phyloP scores from a whole-genome alignment of 305 asterid genomes.

The Ajuga reptans region DNA sequence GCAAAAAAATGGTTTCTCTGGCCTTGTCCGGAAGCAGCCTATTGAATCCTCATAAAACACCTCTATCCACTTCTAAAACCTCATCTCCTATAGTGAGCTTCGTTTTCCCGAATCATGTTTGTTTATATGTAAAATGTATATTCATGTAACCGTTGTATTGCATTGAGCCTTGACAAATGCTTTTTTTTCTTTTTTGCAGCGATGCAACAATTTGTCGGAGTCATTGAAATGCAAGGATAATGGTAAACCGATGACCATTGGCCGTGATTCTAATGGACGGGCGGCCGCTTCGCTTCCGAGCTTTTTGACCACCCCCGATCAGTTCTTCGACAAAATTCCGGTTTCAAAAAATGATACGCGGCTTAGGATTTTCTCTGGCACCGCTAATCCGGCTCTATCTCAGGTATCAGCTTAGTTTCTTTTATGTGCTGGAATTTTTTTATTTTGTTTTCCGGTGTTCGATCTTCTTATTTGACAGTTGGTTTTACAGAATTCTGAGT shows the following conservation, averaged over 20 bases:
- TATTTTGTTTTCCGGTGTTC: not conserved
- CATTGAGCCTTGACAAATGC: not conserved
- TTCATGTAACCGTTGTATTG: not conserved
- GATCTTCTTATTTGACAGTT: not conserved
- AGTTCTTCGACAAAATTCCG: conserved; percentile 25
- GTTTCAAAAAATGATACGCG: conserved; percentile 43
- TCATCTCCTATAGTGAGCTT: conserved; percentile 32
- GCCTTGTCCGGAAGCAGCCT: conserved; percentile 43
- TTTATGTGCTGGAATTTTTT: not conserved
- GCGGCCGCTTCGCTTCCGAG: conserved; percentile 38
- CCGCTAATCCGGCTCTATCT: conserved; percentile 76
- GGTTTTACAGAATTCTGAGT: not conserved
- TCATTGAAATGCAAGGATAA: conserved; percentile 50
- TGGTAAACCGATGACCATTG: conserved; percentile 36
- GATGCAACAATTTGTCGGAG: conserved; percentile 42
- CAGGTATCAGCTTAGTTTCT: conserved; percentile 37
- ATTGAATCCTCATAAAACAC: conserved; percentile 20
- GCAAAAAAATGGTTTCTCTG: conserved; percentile 44
- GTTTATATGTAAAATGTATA: not conserved
- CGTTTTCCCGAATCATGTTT: not conserved
- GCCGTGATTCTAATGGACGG: conserved; percentile 33
- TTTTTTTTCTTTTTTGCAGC: conserved; percentile 24
- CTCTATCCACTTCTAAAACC: conserved; percentile 14
- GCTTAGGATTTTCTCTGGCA: conserved; percentile 79
- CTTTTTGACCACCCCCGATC: conserved; percentile 42